Conservation (phyloP, 805 yeast species). For the Myxozyma nipponensis region DNA sequence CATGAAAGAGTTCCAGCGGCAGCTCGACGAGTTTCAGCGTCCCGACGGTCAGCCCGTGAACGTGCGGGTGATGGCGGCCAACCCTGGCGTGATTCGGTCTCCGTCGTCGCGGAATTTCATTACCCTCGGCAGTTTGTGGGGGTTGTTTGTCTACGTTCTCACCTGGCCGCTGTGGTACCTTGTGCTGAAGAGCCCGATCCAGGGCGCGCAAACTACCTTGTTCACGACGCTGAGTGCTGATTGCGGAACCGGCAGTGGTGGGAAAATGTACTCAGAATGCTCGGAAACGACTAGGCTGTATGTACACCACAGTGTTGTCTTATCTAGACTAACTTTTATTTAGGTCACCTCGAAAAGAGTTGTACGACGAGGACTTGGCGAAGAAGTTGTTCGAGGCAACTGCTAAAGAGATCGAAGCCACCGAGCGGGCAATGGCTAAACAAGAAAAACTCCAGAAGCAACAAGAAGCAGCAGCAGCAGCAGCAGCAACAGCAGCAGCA, state of each 20-base stretch:
- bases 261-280: slow-evolving; percentile 72
- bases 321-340: not conserved
- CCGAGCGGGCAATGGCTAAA: slow-evolving; percentile 57
- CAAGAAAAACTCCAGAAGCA: slow-evolving; percentile 30
- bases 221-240: slow-evolving; percentile 72
- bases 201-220: slow-evolving; percentile 76
- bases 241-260: slow-evolving; percentile 58
- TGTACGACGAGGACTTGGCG: slow-evolving; percentile 59
- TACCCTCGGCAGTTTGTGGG: slow-evolving; percentile 67
- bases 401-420: slow-evolving; percentile 48
- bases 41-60: slow-evolving; percentile 66
- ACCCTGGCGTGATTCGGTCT: slow-evolving; percentile 90
- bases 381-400: slow-evolving; percentile 59
- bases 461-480: not conserved
- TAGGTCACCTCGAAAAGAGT: slow-evolving; percentile 57
- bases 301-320: not conserved
- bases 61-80: slow-evolving; percentile 67
- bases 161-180: slow-evolving; percentile 82
- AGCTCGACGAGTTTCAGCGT: slow-evolving; percentile 55
- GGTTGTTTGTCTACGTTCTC: slow-evolving; percentile 58
- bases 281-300: slow-evolving; percentile 31
- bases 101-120: slow-evolving; percentile 76
- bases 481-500: no score
- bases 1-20: slow-evolving; percentile 73
- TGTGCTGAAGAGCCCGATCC: slow-evolving; percentile 65